Evolutionary conservation across 768 basidiomycete species (phyloP).

Genomic region (Tricholoma saponaceum): DNA sequence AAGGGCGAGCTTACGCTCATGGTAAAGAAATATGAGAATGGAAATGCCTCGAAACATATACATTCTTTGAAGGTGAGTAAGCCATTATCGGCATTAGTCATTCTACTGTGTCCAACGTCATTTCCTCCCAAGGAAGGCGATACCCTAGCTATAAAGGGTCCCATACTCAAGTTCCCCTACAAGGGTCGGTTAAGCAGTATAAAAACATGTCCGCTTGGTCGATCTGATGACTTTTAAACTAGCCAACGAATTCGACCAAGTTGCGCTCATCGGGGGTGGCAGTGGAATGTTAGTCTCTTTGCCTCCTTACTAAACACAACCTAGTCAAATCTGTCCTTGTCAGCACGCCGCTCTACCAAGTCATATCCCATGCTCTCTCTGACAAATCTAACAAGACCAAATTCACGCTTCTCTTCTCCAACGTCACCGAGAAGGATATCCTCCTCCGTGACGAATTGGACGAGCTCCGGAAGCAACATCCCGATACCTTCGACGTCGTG

Average conservation of each 20-base stretch:
- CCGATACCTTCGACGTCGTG: slow-evolving; percentile 72
- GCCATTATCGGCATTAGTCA: not conserved
- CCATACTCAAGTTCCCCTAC: slow-evolving; percentile 84
- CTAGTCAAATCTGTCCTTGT: slow-evolving; percentile 8
- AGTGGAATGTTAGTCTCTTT: slow-evolving; percentile 71
- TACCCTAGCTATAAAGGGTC: slow-evolving; percentile 84
- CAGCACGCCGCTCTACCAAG: slow-evolving; percentile 82
- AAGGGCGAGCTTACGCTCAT: slow-evolving; percentile 77
- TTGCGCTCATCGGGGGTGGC: slow-evolving; percentile 90
- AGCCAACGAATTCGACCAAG: slow-evolving; percentile 83
- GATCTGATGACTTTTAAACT: slow-evolving; percentile 5
- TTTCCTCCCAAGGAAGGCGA: slow-evolving; percentile 55
- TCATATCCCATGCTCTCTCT: slow-evolving; percentile 67
- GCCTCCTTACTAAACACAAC: not conserved
- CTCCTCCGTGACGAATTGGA: slow-evolving; percentile 80
- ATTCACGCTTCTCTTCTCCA: slow-evolving; percentile 89
- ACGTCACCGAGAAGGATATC: slow-evolving; percentile 88
- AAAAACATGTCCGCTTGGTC: not conserved
- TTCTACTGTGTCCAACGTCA: not conserved
- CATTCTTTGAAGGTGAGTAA: slow-evolving; percentile 56
- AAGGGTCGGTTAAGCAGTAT: slow-evolving; percentile 45
- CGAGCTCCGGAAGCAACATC: slow-evolving; percentile 60
- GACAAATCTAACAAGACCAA: slow-evolving; percentile 87
- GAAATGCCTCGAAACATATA: slow-evolving; percentile 83
- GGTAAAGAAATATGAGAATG: slow-evolving; percentile 81